Conservation (phyloP, 78 protist species). For the Cavenderia fasciculata region DNA sequence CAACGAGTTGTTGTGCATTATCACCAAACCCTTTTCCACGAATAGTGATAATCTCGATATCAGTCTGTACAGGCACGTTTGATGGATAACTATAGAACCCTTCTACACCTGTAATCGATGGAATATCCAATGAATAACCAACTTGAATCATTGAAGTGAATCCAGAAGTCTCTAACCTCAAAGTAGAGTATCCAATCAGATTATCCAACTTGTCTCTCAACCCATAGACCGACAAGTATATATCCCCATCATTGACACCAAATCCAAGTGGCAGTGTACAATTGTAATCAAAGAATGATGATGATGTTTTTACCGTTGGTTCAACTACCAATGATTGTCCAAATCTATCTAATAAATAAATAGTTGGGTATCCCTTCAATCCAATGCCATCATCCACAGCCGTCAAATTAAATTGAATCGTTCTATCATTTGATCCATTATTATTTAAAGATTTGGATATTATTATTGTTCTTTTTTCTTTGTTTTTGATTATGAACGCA, state of each 20-base stretch:
- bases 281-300: neutral
- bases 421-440: neutral
- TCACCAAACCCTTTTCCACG: too few species aligned
- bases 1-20: too few species aligned
- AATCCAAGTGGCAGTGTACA: conserved; percentile 1
- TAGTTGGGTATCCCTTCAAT: neutral
- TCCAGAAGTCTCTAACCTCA: neutral
- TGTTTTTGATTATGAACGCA: too few species aligned
- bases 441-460: neutral
- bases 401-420: neutral
- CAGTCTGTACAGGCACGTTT: too few species aligned
- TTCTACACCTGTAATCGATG: neutral
- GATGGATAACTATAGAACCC: neutral
- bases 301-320: neutral
- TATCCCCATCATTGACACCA: neutral
- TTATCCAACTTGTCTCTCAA: neutral
- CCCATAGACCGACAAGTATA: conserved; percentile 8
- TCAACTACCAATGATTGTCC: neutral
- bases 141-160: neutral
- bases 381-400: neutral
- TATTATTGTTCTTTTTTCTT: too few species aligned
- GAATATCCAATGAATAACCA: neutral
- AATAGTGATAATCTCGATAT: too few species aligned
- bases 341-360: neutral
- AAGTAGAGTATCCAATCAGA: conserved; percentile 7